Base-by-base conservation (phyloP, 225 moss, liverwort and hornwort genomes). In the Climacium dendroides region DNA sequence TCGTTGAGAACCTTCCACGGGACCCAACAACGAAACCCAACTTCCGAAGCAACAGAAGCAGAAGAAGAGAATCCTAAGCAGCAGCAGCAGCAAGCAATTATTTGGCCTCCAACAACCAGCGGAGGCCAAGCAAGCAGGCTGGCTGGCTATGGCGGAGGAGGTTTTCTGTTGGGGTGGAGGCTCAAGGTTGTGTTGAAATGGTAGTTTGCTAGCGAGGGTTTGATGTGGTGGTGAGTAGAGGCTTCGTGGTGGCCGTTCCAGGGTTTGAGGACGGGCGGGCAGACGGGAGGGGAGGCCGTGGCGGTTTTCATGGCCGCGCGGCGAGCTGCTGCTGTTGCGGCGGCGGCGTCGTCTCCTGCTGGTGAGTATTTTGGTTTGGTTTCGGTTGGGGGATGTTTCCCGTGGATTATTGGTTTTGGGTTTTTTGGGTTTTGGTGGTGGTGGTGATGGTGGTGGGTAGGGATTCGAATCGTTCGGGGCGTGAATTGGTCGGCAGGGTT, bases 281-380 rank as follows among this genome's bases (percentile, higher is more conserved):
- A 55, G 76, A n/a, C 3, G 81, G 34, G 43, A 77, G 83, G 50
- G 61, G 80, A 52, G 74, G 79, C 39, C 69, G 57, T 84, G 78
- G 59, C 84, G n/a, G 88, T 88, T 90, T 88, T 85, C 89, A 94
- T 94, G 94, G 94, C 92, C 89, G 94, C 94, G 82, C 94, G 92
- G 89, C 91, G 94, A 92, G 92, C 91, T 88, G 88, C 90, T 87
- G 90, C 89, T 91, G 87, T 89, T 79, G 90, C 93, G 60, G 90
- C 93, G 71, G 90, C 92, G 87, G 92, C 93, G 77, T 89, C 92
- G 83, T 81, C 92, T 88, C 92, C 92, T 78, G 94, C 92, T 78
- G 92, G 91, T 91, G 77, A 71, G 90, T 19, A 7, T 20, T 70
- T 58, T 15, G 10, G 50, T 81, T 72, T 22, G 5, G 24, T 25